phyloP scores from a whole-genome alignment of 495 filamentous ascomycete genomes.

The Daldinia decipiens region DNA sequence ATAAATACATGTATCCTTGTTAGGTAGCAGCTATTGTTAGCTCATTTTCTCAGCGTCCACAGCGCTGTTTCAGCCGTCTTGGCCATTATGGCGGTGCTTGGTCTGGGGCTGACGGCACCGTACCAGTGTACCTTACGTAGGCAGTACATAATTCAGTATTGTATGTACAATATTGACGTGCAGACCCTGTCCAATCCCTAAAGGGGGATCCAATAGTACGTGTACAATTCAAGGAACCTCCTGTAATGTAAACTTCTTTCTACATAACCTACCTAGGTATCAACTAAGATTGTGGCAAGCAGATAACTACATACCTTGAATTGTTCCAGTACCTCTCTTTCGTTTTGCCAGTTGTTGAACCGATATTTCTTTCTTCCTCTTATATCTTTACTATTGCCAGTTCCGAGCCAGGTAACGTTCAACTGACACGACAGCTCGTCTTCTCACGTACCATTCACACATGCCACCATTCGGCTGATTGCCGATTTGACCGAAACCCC shows the following conservation, averaged over 20 bases:
- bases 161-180: constrained; percentile 22
- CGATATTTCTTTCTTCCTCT: not conserved
- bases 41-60: constrained; percentile 5
- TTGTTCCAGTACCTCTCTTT: not conserved
- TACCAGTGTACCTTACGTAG: not conserved
- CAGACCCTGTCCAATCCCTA: constrained; percentile 20
- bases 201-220: constrained; percentile 40
- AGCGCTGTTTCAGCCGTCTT: constrained; percentile 36
- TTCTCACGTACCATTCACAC: constrained; percentile 8
- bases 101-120: constrained; percentile 10
- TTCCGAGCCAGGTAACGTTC: not conserved
- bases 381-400: not conserved
- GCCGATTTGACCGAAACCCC: constrained; percentile 20
- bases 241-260: constrained; percentile 39
- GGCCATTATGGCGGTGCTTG: constrained; percentile 21
- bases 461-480: constrained; percentile 34
- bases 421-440: not conserved
- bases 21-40: constrained; percentile 10
- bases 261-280: constrained; percentile 23
- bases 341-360: not conserved
- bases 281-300: constrained; percentile 9
- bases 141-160: not conserved
- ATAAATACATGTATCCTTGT: not conserved
- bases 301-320: not conserved
- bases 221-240: constrained; percentile 40